Percentiles rank a stretch among this genome's conserved stretches.
phyloP scores from a whole-genome alignment of 2,329 filamentous ascomycete genomes.

The Clonostachys byssicola region DNA sequence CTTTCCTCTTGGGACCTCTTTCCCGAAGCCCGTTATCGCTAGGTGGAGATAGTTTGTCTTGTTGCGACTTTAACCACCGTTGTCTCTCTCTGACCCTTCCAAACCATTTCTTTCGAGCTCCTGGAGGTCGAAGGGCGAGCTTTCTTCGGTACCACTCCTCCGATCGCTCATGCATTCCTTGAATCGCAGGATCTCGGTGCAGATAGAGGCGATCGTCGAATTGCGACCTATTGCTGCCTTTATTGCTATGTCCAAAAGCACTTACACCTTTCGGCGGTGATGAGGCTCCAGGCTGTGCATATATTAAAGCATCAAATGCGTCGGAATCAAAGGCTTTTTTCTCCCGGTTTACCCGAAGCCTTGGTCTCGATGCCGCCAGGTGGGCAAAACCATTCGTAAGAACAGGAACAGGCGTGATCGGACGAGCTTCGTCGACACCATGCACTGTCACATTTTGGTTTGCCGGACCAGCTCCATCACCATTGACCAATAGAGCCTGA shows the following conservation, averaged over 20 bases:
- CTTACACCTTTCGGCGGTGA: conserved; percentile 14
- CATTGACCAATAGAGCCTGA: too few relatives aligned
- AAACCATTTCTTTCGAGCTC: conserved; percentile 44
- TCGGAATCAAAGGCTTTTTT: conserved; percentile 9
- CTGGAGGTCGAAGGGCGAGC: conserved; percentile 37
- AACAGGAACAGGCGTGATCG: too few relatives aligned
- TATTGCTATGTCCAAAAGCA: conserved; percentile 1
- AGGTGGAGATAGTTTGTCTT: conserved; percentile 1
- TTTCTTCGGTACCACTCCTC: conserved; percentile 42
- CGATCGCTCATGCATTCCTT: conserved; percentile 37
- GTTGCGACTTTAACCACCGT: conserved; percentile 10
- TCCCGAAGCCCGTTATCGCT: neutral
- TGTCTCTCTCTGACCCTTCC: conserved; percentile 35
- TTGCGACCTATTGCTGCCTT: conserved; percentile 4
- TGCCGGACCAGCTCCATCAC: too few relatives aligned
- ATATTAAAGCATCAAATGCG: conserved; percentile 32
- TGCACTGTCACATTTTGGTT: too few relatives aligned
- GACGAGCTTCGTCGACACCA: too few relatives aligned
- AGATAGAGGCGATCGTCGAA: conserved; percentile 30
- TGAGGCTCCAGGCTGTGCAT: conserved; percentile 20
- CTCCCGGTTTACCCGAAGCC: neutral
- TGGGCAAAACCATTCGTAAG: neutral
- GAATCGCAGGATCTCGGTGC: conserved; percentile 45
- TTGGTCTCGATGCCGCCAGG: neutral
- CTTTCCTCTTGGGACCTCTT: conserved; percentile 6